Evolutionary conservation across 345 rosid genomes (phyloP).

Genomic region (Citrus cavaleriei): DNA sequence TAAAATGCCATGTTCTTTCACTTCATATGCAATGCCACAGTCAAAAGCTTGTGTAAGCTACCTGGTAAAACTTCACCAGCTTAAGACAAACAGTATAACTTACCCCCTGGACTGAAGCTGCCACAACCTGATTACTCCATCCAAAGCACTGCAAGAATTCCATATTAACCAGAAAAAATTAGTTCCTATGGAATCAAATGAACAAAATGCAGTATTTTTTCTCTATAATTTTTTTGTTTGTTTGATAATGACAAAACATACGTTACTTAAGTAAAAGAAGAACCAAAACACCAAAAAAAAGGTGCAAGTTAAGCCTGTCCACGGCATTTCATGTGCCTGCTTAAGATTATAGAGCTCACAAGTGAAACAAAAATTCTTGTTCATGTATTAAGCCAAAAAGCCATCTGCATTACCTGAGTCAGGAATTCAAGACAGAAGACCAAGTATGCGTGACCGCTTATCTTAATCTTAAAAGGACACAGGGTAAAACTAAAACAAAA

Average conservation of each 20-base stretch:
- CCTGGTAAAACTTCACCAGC: background rate
- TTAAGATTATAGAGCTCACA: background rate
- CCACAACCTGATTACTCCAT: slow-evolving; percentile 55
- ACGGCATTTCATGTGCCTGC: background rate
- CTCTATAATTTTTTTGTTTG: background rate
- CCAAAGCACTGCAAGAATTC: slow-evolving; percentile 43
- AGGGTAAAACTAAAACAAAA: background rate
- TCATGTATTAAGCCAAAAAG: background rate
- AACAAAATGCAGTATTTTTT: background rate
- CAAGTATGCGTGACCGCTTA: background rate
- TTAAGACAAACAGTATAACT: background rate
- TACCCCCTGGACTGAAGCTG: slow-evolving; percentile 55
- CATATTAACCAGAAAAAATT: slow-evolving; percentile 12
- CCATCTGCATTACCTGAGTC: background rate
- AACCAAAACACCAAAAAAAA: background rate
- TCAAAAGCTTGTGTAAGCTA: slow-evolving; percentile 5
- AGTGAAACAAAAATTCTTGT: background rate
- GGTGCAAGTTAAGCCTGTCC: background rate
- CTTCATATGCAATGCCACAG: background rate
- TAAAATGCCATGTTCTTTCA: background rate
- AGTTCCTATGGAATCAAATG: slow-evolving; percentile 13
- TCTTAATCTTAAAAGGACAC: background rate
- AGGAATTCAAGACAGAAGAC: background rate
- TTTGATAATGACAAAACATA: background rate
- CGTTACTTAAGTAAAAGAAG: background rate